Base-by-base conservation (phyloP, 768 basidiomycete genomes). In the Psilocybe sp. region DNA sequence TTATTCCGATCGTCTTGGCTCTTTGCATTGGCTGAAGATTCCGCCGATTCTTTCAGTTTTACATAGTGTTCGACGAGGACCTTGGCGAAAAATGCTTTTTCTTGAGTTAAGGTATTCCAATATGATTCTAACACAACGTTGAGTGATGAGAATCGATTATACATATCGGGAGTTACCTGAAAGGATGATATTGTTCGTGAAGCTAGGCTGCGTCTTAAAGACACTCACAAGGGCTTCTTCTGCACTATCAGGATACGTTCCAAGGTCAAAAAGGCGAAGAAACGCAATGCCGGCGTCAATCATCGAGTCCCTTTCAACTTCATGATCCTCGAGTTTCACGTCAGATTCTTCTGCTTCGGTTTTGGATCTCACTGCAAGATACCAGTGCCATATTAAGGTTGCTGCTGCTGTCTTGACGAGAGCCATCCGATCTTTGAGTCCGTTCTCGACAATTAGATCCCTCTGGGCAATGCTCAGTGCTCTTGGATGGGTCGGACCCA, bases 341-440 rank as follows among this genome's bases (percentile, higher is more conserved):
- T 65, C 63, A 48, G 59, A 9, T 65, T 50, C 72, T 8, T 28
- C 23, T 28, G 3, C 23, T 7, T 75, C 73, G 7, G 57, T 40
- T 50, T 75, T 74, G 1, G 61, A 16, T 5, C 74, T 73, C 8
- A 82, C 74, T 28, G 74, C 69, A 39, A 90, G 84, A 6, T 91
- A 75, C 96, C 96, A 98, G 6, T 69, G 73, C 0, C 76, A 81
- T 13, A 98, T 67, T 40, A 97, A 77, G 1, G 77, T 77, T 1
- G 78, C 84, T 0, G 93, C 86, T 0, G 90, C 91, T 14, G 76
- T 69, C 28, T 84, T 76, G 2, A 98, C 92, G 1, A 69, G 64
- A 0, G 77, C 71, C 51, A 97, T 92, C 20, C 96, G 80, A 67
- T 98, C 96, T 0, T 89, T 85, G 2, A 98, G 73, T 1, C 96